Percentiles rank a stretch among this genome's conserved stretches.
Evolutionary conservation across 2,329 filamentous ascomycete genomes (phyloP).

Genomic region (Colletotrichum simmondsii): DNA sequence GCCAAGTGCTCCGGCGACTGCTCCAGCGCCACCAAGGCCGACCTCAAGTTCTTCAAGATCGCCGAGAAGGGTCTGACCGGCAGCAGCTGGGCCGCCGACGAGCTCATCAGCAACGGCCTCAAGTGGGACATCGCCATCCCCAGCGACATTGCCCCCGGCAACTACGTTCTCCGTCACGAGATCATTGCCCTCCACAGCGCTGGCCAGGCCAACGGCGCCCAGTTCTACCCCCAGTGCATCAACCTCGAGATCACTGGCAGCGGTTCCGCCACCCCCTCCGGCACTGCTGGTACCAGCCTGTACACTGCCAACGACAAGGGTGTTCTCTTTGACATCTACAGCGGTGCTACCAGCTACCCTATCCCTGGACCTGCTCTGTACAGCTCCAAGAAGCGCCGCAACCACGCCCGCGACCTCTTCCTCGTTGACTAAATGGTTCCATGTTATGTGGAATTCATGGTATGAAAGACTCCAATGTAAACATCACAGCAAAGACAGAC

Average conservation of each 20-base stretch:
- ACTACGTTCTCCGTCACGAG: conserved; percentile 67
- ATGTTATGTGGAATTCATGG: neutral
- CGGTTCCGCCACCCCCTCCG: conserved; percentile 42
- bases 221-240: conserved; percentile 64
- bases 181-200: conserved; percentile 65
- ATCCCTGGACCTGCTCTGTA: conserved; percentile 44
- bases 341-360: conserved; percentile 40
- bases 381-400: conserved; percentile 27
- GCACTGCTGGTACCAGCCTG: conserved; percentile 47
- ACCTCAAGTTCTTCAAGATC: conserved; percentile 70
- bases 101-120: conserved; percentile 57
- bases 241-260: conserved; percentile 58
- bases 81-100: conserved; percentile 66
- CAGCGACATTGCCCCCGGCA: conserved; percentile 56
- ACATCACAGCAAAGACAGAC: conserved; percentile 6
- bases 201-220: conserved; percentile 52
- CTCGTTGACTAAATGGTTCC: conserved; percentile 4
- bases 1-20: conserved; percentile 68
- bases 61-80: conserved; percentile 61
- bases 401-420: conserved; percentile 25
- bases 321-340: conserved; percentile 48
- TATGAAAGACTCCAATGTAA: neutral
- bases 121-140: conserved; percentile 61
- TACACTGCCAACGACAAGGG: conserved; percentile 49
- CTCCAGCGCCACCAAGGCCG: conserved; percentile 58